These are phyloP conservation scores for Diplodia sapinea DNA, from an alignment of 2,329 filamentous ascomycete genomes.

Conservation along the genomic window DNA sequence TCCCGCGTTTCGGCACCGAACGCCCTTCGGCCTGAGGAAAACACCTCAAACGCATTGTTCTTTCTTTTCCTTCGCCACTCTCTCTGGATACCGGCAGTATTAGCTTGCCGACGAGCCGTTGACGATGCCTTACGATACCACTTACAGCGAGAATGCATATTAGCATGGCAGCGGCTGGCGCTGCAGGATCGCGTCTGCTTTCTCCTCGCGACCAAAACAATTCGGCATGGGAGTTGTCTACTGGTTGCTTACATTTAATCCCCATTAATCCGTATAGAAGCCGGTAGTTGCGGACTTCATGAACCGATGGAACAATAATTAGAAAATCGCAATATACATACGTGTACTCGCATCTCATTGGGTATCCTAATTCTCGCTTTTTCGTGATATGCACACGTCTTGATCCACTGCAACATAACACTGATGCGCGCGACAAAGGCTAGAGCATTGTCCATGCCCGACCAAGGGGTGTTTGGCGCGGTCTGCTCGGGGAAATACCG, in stretches of 20 bases:
- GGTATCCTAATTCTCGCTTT: background rate
- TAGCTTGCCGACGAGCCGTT: constrained; percentile 26
- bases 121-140: constrained; percentile 30
- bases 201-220: constrained; percentile 35
- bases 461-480: background rate
- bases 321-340: background rate
- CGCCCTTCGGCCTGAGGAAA: background rate
- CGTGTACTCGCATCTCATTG: background rate
- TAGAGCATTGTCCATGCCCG: background rate
- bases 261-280: background rate
- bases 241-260: constrained; percentile 15
- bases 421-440: background rate
- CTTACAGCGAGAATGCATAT: constrained; percentile 17
- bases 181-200: background rate
- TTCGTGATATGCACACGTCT: background rate
- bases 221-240: constrained; percentile 5
- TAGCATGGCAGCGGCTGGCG: constrained; percentile 6
- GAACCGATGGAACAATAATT: background rate
- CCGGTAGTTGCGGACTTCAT: background rate
- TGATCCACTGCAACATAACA: background rate
- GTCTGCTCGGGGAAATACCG: background rate
- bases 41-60: constrained; percentile 11
- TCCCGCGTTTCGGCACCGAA: background rate
- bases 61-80: constrained; percentile 26
- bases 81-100: constrained; percentile 34